Evolutionary conservation across 805 yeast genomes (phyloP).

Genomic region (Monosporozyma solicola): DNA sequence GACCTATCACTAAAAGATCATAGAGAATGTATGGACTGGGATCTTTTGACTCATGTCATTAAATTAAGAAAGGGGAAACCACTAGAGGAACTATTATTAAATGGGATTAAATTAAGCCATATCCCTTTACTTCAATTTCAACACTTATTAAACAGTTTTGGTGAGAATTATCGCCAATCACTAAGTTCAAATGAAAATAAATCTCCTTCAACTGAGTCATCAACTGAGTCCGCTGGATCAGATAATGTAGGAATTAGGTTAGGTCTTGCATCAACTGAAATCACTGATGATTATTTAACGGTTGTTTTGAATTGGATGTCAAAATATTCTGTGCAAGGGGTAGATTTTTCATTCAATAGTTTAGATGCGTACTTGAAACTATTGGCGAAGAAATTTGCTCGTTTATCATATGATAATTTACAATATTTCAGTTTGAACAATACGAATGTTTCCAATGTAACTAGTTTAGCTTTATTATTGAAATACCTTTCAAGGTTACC

Average conservation of each 20-base stretch:
- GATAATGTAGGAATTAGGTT: slow-evolving; percentile 33
- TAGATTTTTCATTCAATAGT: slow-evolving; percentile 82
- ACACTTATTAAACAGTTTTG: slow-evolving; percentile 47
- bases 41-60: slow-evolving; percentile 59
- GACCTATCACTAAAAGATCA: slow-evolving; percentile 31
- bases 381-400: slow-evolving; percentile 17
- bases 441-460: slow-evolving; percentile 46
- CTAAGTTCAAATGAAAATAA: not conserved
- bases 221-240: not conserved
- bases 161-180: slow-evolving; percentile 36
- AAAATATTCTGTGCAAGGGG: slow-evolving; percentile 39
- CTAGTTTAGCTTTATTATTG: slow-evolving; percentile 42
- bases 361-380: slow-evolving; percentile 30
- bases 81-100: slow-evolving; percentile 65
- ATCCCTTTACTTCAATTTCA: slow-evolving; percentile 40
- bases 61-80: slow-evolving; percentile 52
- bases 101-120: slow-evolving; percentile 64
- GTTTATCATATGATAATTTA: slow-evolving; percentile 21
- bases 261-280: slow-evolving; percentile 70
- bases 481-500: slow-evolving; percentile 45
- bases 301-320: slow-evolving; percentile 52
- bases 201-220: not conserved
- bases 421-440: slow-evolving; percentile 55
- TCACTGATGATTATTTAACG: slow-evolving; percentile 50
- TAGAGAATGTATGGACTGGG: slow-evolving; percentile 80